A percentile compares a stretch with the other conserved stretches of the same genome.
Conservation (phyloP, 2,329 filamentous ascomycete genomes). For the Dactylella cylindrospora region DNA sequence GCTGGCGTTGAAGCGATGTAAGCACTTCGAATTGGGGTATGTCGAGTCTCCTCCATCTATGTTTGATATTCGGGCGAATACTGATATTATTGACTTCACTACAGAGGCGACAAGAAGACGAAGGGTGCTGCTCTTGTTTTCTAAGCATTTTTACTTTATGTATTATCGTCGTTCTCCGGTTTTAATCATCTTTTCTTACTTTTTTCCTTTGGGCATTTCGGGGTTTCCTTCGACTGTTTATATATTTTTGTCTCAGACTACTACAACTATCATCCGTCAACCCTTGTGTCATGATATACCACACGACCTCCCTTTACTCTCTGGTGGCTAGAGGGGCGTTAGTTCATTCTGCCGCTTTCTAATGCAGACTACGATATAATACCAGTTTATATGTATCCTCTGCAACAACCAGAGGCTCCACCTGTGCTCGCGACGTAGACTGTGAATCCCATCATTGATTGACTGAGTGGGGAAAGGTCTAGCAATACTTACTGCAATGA, state of each 20-base stretch:
- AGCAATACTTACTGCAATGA: conserved; percentile 1
- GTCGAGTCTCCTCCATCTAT: conserved; percentile 52
- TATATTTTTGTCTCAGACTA: too few relatives aligned
- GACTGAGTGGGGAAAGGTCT: too few relatives aligned
- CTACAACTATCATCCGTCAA: conserved; percentile 26
- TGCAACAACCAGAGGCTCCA: conserved; percentile 7
- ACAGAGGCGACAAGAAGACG: conserved; percentile 99
- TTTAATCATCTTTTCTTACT: conserved; percentile 19
- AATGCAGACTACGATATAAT: conserved; percentile 42
- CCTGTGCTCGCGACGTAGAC: neutral
- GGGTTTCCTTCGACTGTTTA: conserved; percentile 43
- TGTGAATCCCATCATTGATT: too few relatives aligned
- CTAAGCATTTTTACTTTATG: conserved; percentile 66
- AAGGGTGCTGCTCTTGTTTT: conserved; percentile 99
- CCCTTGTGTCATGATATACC: conserved; percentile 43
- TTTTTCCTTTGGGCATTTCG: conserved; percentile 40
- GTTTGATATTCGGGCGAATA: conserved; percentile 9
- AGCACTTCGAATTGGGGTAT: conserved; percentile 99
- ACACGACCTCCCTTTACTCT: conserved; percentile 6
- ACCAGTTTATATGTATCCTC: conserved; percentile 2
- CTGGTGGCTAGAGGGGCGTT: neutral
- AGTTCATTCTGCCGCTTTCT: conserved; percentile 7
- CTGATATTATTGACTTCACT: conserved; percentile 46
- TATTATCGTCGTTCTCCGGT: conserved; percentile 14
- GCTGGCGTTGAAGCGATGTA: conserved; percentile 98